These are phyloP conservation scores for Fusarium annulatum DNA, from an alignment of 2,329 filamentous ascomycete species.

Conservation along the genomic window DNA sequence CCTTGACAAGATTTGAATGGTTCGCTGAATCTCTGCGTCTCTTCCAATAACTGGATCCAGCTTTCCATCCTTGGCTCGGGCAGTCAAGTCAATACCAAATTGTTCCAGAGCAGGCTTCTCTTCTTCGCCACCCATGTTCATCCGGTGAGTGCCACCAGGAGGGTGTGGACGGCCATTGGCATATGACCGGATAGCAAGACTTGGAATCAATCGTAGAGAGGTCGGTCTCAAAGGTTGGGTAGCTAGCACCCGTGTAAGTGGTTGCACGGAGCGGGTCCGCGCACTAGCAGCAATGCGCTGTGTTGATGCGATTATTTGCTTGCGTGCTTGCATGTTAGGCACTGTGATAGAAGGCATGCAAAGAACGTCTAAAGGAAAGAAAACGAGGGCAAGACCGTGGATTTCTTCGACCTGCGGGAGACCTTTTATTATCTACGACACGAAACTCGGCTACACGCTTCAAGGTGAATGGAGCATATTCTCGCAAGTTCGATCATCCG, in stretches of 20 bases:
- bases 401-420: constrained; percentile 10
- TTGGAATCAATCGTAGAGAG: constrained; percentile 51
- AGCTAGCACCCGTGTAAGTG: constrained; percentile 43
- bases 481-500: constrained; percentile 53
- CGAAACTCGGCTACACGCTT: constrained; percentile 34
- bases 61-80: constrained; percentile 85
- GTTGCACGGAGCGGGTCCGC: constrained; percentile 45
- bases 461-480: constrained; percentile 50
- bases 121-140: constrained; percentile 82
- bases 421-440: constrained; percentile 37
- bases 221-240: constrained; percentile 38
- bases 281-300: constrained; percentile 51
- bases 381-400: constrained; percentile 9
- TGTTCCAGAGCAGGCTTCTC: constrained; percentile 91
- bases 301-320: constrained; percentile 53
- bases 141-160: constrained; percentile 91
- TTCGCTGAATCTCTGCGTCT: constrained; percentile 90
- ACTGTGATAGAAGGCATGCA: constrained; percentile 24
- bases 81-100: constrained; percentile 91
- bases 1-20: constrained; percentile 91
- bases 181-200: constrained; percentile 62
- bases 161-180: constrained; percentile 83
- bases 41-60: constrained; percentile 96
- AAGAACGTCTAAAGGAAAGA: neutral
- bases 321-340: constrained; percentile 55